These are phyloP conservation scores for Candida neerlandica DNA, from an alignment of 1,139 yeast species.

Conservation along the genomic window DNA sequence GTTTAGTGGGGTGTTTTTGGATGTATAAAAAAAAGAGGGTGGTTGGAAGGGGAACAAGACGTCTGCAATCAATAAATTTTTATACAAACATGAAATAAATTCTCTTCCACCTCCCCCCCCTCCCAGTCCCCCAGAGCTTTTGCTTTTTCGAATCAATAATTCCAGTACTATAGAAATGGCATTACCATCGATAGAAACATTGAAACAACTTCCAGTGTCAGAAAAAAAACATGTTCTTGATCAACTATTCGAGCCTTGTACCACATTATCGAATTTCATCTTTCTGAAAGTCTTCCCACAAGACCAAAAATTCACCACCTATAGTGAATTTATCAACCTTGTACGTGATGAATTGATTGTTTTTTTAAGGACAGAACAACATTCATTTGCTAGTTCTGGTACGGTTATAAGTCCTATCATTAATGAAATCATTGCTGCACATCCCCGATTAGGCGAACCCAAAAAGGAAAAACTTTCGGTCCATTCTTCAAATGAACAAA, in stretches of 20 bases:
- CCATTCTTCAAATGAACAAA: slow-evolving; percentile 75
- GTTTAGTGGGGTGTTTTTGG: too few relatives aligned
- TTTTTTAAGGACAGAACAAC: slow-evolving; percentile 29
- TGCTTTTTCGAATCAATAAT: background rate
- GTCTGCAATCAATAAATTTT: too few relatives aligned
- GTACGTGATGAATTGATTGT: slow-evolving; percentile 41
- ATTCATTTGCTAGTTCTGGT: slow-evolving; percentile 20
- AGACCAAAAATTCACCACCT: slow-evolving; percentile 24
- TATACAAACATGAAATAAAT: too few relatives aligned
- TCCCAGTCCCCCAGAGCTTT: too few relatives aligned
- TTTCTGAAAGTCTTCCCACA: slow-evolving; percentile 31
- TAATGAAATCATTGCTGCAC: slow-evolving; percentile 71
- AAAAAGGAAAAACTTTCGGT: slow-evolving; percentile 49
- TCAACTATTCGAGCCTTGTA: slow-evolving; percentile 70
- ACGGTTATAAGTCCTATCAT: slow-evolving; percentile 32
- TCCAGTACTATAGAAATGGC: background rate
- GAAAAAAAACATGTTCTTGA: slow-evolving; percentile 43
- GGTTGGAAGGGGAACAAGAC: too few relatives aligned
- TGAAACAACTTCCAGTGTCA: slow-evolving; percentile 20
- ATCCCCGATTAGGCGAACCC: slow-evolving; percentile 83
- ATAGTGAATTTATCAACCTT: slow-evolving; percentile 54
- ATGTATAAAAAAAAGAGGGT: too few relatives aligned
- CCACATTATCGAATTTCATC: slow-evolving; percentile 48
- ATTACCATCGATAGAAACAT: slow-evolving; percentile 26
- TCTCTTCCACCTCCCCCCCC: too few relatives aligned